These are phyloP conservation scores for Entophlyctis helioformis DNA, from an alignment of 192 early-diverging fungal genomes.

Conservation along the genomic window DNA sequence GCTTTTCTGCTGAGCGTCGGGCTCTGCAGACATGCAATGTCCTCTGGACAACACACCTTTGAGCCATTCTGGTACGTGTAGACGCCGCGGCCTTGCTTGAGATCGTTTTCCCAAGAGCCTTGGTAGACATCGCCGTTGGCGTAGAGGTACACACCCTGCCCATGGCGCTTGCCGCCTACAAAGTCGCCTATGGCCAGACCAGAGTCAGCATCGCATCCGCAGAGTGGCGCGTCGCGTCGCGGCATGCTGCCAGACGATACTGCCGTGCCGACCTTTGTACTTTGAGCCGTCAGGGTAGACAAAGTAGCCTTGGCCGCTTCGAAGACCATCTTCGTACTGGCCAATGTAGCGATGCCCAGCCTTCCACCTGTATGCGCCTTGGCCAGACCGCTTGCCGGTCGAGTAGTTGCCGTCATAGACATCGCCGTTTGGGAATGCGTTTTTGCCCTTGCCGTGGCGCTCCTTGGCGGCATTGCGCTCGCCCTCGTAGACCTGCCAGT, in stretches of 20 bases:
- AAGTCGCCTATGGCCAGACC: constrained; percentile 33
- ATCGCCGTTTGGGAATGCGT: constrained; percentile 45
- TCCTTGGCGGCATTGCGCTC: constrained; percentile 34
- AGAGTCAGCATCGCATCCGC: too few relatives aligned
- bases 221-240: too few relatives aligned
- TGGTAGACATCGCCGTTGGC: constrained; percentile 41
- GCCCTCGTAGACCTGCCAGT: constrained; percentile 39
- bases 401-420: constrained; percentile 35
- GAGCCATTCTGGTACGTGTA: too few relatives aligned
- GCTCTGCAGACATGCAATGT: neutral
- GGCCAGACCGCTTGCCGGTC: constrained; percentile 25
- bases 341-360: constrained; percentile 36
- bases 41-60: neutral
- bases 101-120: constrained; percentile 38
- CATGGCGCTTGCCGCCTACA: constrained; percentile 32
- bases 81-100: constrained; percentile 36
- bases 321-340: constrained; percentile 28
- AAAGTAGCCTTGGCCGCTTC: constrained; percentile 37
- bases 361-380: constrained; percentile 43
- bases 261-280: constrained; percentile 28
- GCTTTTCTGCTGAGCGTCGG: constrained; percentile 1
- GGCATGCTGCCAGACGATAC: too few relatives aligned
- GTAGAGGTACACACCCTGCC: constrained; percentile 36
- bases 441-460: constrained; percentile 45
- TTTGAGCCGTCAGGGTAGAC: constrained; percentile 42